Evolutionary conservation across 2,329 filamentous ascomycete genomes (phyloP).

Genomic region (Penicillium nordicum): DNA sequence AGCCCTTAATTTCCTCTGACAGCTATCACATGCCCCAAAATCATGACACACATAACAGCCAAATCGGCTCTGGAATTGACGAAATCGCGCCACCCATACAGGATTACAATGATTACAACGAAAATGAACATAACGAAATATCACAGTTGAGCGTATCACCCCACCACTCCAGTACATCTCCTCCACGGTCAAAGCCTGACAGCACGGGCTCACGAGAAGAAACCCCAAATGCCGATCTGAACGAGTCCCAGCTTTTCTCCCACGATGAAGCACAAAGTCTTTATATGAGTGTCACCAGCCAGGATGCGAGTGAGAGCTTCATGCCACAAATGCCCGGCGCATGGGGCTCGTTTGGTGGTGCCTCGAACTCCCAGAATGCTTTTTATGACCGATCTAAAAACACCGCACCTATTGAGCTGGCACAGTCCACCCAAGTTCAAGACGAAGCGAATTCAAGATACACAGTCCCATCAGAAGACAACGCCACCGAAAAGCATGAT

Average conservation of each 20-base stretch:
- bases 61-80: slow-evolving; percentile 1
- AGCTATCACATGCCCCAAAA: neutral
- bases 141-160: slow-evolving; percentile 5
- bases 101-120: neutral
- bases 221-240: slow-evolving; percentile 38
- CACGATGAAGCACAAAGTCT: slow-evolving; percentile 51
- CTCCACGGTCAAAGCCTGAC: slow-evolving; percentile 24
- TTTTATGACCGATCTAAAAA: slow-evolving; percentile 4
- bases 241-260: slow-evolving; percentile 47
- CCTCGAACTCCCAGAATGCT: neutral
- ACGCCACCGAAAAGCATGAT: slow-evolving; percentile 10
- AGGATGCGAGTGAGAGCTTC: slow-evolving; percentile 30
- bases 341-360: slow-evolving; percentile 36
- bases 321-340: slow-evolving; percentile 42
- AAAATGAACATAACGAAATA: neutral
- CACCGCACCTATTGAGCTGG: neutral
- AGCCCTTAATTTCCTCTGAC: neutral
- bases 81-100: neutral
- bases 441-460: slow-evolving; percentile 32
- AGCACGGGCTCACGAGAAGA: slow-evolving; percentile 23
- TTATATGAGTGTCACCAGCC: slow-evolving; percentile 57
- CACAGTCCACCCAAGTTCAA: slow-evolving; percentile 2
- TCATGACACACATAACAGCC: slow-evolving; percentile 3
- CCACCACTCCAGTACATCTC: slow-evolving; percentile 10
- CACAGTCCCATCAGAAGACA: slow-evolving; percentile 17